A percentile compares a stretch with the other conserved stretches of the same genome.
Conservation (phyloP, 2,329 filamentous ascomycete genomes). For the Ceratocystis variospora region DNA sequence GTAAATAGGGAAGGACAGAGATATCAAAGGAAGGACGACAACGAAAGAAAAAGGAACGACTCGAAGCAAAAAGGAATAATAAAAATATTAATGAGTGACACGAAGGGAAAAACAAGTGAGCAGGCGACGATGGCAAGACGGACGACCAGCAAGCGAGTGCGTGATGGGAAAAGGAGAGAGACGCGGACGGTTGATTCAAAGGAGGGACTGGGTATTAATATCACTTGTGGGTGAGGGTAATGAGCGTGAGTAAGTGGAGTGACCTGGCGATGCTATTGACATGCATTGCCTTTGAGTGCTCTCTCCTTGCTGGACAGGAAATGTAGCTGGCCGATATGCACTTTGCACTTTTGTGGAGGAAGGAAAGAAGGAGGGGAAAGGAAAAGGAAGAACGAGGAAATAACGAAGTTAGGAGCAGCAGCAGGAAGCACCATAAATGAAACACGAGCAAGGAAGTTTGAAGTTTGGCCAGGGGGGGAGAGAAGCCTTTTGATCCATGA, state of each 20-base stretch:
- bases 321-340: background rate
- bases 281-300: background rate
- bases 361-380: background rate
- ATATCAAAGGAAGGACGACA: slow-evolving; percentile 16
- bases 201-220: background rate
- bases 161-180: background rate
- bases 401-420: slow-evolving; percentile 6
- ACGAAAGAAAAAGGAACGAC: background rate
- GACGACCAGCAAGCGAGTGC: background rate
- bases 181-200: background rate
- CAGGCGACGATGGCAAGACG: background rate
- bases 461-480: background rate
- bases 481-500: slow-evolving; percentile 1
- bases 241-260: background rate
- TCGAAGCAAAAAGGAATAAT: background rate
- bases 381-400: background rate
- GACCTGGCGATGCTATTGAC: background rate
- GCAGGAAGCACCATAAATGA: slow-evolving; percentile 21
- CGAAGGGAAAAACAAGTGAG: background rate
- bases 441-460: slow-evolving; percentile 4
- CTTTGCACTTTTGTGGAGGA: background rate
- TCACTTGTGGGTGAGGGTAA: background rate
- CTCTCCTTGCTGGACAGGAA: background rate
- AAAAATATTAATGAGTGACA: slow-evolving; percentile 5
- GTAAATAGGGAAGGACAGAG: slow-evolving; percentile 21